phyloP scores from a whole-genome alignment of 768 basidiomycete genomes.

The Termitomyces sp. region DNA sequence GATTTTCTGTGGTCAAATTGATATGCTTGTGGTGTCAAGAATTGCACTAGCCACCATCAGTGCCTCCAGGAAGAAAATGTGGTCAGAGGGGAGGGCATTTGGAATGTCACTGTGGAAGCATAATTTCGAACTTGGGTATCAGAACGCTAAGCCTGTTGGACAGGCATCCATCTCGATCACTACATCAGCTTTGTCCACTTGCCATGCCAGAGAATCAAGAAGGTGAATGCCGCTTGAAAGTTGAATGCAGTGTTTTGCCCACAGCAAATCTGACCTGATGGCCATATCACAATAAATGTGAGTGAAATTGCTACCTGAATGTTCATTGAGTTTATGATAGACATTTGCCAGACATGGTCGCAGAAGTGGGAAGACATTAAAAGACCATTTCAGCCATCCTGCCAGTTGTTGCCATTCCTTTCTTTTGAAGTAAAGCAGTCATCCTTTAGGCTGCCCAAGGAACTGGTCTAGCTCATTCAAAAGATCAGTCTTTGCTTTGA shows the following conservation, averaged over 20 bases:
- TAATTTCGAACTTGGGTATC: not conserved
- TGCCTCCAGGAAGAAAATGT: too few relatives aligned
- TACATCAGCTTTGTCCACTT: not conserved
- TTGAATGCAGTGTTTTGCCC: not conserved
- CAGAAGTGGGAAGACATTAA: slow-evolving; percentile 7
- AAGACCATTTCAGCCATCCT: slow-evolving; percentile 4
- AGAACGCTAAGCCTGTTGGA: not conserved
- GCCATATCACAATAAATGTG: not conserved
- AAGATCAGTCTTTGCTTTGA: too few relatives aligned
- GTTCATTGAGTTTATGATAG: not conserved
- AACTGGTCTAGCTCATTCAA: too few relatives aligned
- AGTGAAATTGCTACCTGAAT: not conserved
- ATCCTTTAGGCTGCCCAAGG: too few relatives aligned
- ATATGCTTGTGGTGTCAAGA: too few relatives aligned
- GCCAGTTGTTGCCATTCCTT: not conserved
- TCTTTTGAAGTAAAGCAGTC: not conserved
- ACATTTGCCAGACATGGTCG: not conserved
- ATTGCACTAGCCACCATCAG: too few relatives aligned
- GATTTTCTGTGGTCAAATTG: too few relatives aligned
- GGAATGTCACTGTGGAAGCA: not conserved
- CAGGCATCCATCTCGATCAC: not conserved
- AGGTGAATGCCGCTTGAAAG: not conserved
- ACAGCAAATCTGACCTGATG: not conserved
- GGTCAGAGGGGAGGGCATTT: slow-evolving; percentile 7
- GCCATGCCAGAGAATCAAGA: not conserved